Evolutionary conservation across 352 stramenopile species (phyloP).

Genomic region (Pythium vanterpoolii): DNA sequence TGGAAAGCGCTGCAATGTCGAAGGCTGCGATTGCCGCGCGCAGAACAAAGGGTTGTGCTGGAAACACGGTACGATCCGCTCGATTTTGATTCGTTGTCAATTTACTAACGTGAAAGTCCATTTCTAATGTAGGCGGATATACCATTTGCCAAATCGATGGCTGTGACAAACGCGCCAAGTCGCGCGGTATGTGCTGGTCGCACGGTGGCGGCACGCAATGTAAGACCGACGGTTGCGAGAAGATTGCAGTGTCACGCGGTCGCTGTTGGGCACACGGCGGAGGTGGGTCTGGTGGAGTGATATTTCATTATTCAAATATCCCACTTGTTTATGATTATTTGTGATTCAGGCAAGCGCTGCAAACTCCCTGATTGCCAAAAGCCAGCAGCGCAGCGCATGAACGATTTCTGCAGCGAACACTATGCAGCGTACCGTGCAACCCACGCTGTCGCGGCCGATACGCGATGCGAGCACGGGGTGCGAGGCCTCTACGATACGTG

Average conservation of each 20-base stretch:
- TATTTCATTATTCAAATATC: background rate
- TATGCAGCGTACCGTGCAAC: conserved; percentile 12
- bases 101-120: too few species aligned
- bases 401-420: conserved; percentile 48
- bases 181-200: conserved; percentile 23
- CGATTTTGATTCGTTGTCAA: background rate
- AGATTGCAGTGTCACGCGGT: conserved; percentile 10
- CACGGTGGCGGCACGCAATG: conserved; percentile 24
- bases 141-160: conserved; percentile 34
- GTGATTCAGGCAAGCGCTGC: conserved; percentile 8
- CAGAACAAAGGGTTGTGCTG: conserved; percentile 56
- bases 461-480: background rate
- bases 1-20: conserved; percentile 47
- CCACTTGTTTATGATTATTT: background rate
- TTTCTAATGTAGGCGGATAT: conserved; percentile 19
- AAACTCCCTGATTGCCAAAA: conserved; percentile 25
- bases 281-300: background rate
- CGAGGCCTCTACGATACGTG: background rate
- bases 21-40: conserved; percentile 47
- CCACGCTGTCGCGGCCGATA: background rate
- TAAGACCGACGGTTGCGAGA: conserved; percentile 18
- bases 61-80: conserved; percentile 38
- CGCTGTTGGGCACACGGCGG: conserved; percentile 14
- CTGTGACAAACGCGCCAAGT: conserved; percentile 23
- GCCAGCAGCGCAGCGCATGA: conserved; percentile 43